Evolutionary conservation across 257 asterid species (phyloP).

Genomic region (Solanum clarkiae): DNA sequence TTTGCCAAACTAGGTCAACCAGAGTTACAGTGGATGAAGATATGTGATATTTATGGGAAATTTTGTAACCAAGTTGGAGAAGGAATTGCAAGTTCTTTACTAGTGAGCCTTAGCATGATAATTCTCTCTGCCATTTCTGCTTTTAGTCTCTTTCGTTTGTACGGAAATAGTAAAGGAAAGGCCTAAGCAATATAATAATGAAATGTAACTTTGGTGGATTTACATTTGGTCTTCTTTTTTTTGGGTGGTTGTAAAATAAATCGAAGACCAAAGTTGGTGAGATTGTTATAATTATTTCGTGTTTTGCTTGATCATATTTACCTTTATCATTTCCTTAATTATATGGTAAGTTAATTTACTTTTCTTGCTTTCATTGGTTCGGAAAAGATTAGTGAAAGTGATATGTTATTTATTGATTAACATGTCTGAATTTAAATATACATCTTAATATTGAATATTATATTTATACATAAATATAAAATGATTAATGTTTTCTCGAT

Average conservation of each 20-base stretch:
- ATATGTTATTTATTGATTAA: background rate
- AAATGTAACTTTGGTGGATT: background rate
- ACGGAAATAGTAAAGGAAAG: slow-evolving; percentile 51
- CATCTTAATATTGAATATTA: background rate
- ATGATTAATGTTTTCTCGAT: background rate
- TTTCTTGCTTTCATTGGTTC: too few species aligned
- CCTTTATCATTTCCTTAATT: background rate
- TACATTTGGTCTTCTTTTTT: background rate
- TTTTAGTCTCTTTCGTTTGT: slow-evolving; percentile 78
- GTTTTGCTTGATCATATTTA: background rate
- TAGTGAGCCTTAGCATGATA: slow-evolving; percentile 46
- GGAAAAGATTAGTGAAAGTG: background rate
- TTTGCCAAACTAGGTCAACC: slow-evolving; percentile 64
- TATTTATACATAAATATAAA: background rate
- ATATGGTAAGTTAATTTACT: background rate
- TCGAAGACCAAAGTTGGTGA: background rate
- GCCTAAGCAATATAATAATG: slow-evolving; percentile 26
- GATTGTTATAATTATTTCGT: background rate
- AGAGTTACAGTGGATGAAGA: slow-evolving; percentile 86
- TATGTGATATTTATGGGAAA: slow-evolving; percentile 47
- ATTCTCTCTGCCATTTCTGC: slow-evolving; percentile 71
- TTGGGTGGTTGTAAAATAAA: background rate
- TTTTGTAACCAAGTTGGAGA: slow-evolving; percentile 83
- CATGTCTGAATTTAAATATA: background rate
- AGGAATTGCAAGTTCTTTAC: slow-evolving; percentile 66